phyloP scores from a whole-genome alignment of 495 filamentous ascomycete species.

The Hapsidospora chrysogenum region DNA sequence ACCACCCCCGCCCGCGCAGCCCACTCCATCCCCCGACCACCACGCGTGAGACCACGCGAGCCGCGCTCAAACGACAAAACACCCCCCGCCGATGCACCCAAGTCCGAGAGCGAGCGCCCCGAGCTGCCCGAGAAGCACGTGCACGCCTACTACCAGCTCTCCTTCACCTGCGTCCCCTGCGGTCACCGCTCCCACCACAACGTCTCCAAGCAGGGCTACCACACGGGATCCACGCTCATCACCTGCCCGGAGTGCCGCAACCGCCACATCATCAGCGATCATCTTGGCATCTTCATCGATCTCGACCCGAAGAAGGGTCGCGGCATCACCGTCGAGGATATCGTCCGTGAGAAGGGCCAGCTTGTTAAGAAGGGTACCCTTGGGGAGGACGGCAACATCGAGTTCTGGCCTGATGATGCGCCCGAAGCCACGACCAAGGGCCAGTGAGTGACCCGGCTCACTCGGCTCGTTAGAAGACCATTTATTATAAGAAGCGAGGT shows the following conservation, averaged over 20 bases:
- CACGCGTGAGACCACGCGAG: slow-evolving; percentile 2
- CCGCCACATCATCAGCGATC: slow-evolving; percentile 82
- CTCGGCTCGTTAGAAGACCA: slow-evolving; percentile 6
- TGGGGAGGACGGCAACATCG: slow-evolving; percentile 40
- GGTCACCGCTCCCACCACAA: slow-evolving; percentile 51
- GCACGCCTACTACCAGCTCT: slow-evolving; percentile 58
- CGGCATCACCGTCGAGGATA: slow-evolving; percentile 50
- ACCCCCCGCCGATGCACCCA: slow-evolving; percentile 15
- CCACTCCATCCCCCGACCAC: slow-evolving; percentile 20
- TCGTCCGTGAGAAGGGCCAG: slow-evolving; percentile 48
- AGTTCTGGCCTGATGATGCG: slow-evolving; percentile 60
- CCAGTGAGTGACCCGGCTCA: slow-evolving; percentile 3
- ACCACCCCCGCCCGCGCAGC: slow-evolving; percentile 16
- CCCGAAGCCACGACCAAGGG: slow-evolving; percentile 8
- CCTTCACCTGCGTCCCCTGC: slow-evolving; percentile 89
- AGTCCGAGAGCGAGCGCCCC: slow-evolving; percentile 4
- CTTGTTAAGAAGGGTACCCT: slow-evolving; percentile 44
- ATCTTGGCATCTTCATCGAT: slow-evolving; percentile 65
- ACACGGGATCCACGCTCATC: slow-evolving; percentile 73
- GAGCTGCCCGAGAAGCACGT: neutral
- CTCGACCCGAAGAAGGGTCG: too few species aligned
- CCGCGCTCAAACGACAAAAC: slow-evolving; percentile 5
- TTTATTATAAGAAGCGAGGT: neutral
- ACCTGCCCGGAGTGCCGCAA: slow-evolving; percentile 70
- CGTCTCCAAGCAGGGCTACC: slow-evolving; percentile 86